These are phyloP conservation scores for Heterobasidion parviporum DNA, from an alignment of 1,284 basidiomycete genomes.

Conservation along the genomic window DNA sequence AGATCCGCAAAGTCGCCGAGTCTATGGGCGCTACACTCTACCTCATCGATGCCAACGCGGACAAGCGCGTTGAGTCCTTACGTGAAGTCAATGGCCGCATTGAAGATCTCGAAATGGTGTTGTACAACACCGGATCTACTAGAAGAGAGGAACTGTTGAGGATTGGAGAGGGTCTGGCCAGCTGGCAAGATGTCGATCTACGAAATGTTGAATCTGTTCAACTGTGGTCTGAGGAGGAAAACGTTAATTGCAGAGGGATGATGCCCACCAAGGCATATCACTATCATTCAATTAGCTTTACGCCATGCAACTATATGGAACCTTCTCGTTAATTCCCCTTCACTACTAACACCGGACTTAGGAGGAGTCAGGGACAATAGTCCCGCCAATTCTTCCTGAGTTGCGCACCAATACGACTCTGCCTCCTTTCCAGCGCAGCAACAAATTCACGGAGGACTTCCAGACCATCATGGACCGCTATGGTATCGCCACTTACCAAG, in stretches of 20 bases:
- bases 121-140: constrained; percentile 86
- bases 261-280: constrained; percentile 91
- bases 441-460: constrained; percentile 97
- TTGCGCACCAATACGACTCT: constrained; percentile 87
- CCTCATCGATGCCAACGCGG: constrained; percentile 90
- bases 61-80: constrained; percentile 86
- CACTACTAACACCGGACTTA: constrained; percentile 20
- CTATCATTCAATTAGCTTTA: constrained; percentile 81
- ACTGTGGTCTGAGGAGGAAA: constrained; percentile 89
- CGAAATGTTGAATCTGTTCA: constrained; percentile 90
- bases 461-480: constrained; percentile 98
- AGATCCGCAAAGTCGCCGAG: constrained; percentile 98
- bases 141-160: constrained; percentile 81
- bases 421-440: constrained; percentile 92
- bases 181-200: constrained; percentile 96
- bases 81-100: constrained; percentile 85
- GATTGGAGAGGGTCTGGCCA: constrained; percentile 80
- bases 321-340: neutral
- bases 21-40: constrained; percentile 97
- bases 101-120: constrained; percentile 87
- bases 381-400: constrained; percentile 91
- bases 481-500: constrained; percentile 91
- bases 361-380: constrained; percentile 90
- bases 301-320: constrained; percentile 78
- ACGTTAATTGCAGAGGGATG: constrained; percentile 97